phyloP scores from a whole-genome alignment of 495 filamentous ascomycete species.

The Penicillium cataractarum region DNA sequence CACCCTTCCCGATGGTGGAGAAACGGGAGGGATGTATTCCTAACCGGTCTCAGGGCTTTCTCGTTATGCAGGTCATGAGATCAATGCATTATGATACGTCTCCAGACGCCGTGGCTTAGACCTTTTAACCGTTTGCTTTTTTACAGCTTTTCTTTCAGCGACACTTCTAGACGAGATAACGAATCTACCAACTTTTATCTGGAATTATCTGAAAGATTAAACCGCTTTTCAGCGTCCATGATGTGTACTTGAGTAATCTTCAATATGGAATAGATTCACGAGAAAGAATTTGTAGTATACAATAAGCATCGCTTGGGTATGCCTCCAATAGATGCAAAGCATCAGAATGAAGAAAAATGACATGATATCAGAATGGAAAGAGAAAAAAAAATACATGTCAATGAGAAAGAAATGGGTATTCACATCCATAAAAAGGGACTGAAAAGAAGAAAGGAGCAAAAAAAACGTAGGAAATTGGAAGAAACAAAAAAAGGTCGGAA shows the following conservation, averaged over 20 bases:
- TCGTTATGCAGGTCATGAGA: background rate
- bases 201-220: background rate
- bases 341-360: constrained; percentile 8
- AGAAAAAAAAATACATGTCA: constrained; percentile 17
- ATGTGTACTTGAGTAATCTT: background rate
- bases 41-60: background rate
- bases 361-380: constrained; percentile 9
- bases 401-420: constrained; percentile 29
- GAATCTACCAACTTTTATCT: constrained; percentile 17
- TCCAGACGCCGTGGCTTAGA: background rate
- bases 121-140: background rate
- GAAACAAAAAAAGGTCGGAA: constrained; percentile 8
- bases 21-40: constrained; percentile 6
- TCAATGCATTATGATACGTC: background rate
- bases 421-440: constrained; percentile 26
- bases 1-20: background rate
- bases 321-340: constrained; percentile 11
- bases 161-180: constrained; percentile 23
- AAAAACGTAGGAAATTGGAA: background rate
- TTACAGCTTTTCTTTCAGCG: background rate
- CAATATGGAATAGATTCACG: constrained; percentile 14
- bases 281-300: constrained; percentile 22
- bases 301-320: constrained; percentile 12
- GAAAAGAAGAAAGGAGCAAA: constrained; percentile 16
- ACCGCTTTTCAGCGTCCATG: background rate